These are phyloP conservation scores for Sarocladiaceae sp. DNA, from an alignment of 2,329 filamentous ascomycete species.

Conservation along the genomic window DNA sequence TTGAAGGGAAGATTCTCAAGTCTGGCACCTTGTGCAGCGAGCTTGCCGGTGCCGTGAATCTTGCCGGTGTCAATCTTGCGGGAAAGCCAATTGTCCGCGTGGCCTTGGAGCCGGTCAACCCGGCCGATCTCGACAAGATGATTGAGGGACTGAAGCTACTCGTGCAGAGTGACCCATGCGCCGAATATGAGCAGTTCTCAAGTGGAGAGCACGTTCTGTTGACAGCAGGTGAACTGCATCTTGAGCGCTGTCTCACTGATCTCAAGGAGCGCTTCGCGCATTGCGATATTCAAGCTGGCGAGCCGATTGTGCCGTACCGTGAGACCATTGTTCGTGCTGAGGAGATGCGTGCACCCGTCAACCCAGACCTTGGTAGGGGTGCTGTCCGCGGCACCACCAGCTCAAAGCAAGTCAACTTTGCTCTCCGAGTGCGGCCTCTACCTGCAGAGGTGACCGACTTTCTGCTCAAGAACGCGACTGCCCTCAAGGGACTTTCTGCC, in stretches of 20 bases:
- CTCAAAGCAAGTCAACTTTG: conserved; percentile 80
- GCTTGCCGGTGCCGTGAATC: conserved; percentile 79
- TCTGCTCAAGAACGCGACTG: conserved; percentile 71
- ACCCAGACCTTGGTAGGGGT: conserved; percentile 82
- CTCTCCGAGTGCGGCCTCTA: conserved; percentile 73
- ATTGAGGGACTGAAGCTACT: conserved; percentile 80
- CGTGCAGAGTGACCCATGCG: conserved; percentile 92
- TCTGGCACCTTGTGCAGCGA: conserved; percentile 90
- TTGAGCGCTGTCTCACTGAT: conserved; percentile 92
- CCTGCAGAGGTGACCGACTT: conserved; percentile 79
- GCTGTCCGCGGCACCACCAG: conserved; percentile 70
- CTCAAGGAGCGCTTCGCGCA: conserved; percentile 86
- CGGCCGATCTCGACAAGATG: conserved; percentile 91
- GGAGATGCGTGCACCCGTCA: conserved; percentile 87
- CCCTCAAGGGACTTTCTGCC: conserved; percentile 75
- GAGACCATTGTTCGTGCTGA: conserved; percentile 84
- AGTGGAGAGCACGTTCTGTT: conserved; percentile 94
- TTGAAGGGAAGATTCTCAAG: conserved; percentile 92
- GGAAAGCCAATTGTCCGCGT: conserved; percentile 93
- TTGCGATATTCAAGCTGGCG: conserved; percentile 91
- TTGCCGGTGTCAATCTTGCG: conserved; percentile 76
- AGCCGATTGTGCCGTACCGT: conserved; percentile 91
- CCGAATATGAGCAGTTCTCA: conserved; percentile 87
- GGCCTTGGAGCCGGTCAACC: conserved; percentile 88
- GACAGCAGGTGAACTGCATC: conserved; percentile 89